These are phyloP conservation scores for Hypomyces rosellus DNA, from an alignment of 2,329 filamentous ascomycete genomes.

Conservation along the genomic window DNA sequence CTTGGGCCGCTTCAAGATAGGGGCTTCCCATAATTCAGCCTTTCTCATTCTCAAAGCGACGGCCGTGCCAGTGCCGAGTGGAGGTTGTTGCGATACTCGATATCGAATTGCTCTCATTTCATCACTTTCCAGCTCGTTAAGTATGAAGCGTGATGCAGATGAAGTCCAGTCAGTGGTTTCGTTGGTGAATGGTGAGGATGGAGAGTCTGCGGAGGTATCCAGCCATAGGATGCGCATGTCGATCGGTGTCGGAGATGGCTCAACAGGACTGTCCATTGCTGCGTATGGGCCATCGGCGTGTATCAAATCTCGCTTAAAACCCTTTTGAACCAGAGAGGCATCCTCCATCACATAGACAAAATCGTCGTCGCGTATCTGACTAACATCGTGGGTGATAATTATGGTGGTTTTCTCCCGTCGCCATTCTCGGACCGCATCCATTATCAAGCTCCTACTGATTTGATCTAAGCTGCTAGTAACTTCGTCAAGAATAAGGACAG, in stretches of 20 bases:
- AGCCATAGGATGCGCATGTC: slow-evolving; percentile 12
- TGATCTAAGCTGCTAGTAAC: slow-evolving; percentile 80
- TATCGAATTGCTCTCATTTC: neutral
- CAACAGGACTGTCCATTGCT: slow-evolving; percentile 17
- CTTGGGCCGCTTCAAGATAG: neutral
- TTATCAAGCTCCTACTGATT: slow-evolving; percentile 59
- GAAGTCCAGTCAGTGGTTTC: neutral
- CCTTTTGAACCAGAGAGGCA: slow-evolving; percentile 62
- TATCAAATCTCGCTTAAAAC: slow-evolving; percentile 53
- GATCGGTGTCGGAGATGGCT: neutral
- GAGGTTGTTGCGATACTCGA: slow-evolving; percentile 13
- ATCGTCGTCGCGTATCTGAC: slow-evolving; percentile 65
- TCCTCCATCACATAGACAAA: slow-evolving; percentile 75
- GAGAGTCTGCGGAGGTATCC: neutral
- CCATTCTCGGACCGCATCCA: slow-evolving; percentile 73
- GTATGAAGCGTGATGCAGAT: neutral
- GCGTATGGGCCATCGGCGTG: slow-evolving; percentile 41
- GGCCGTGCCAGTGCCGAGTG: slow-evolving; percentile 17
- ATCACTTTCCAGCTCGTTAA: neutral
- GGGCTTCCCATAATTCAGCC: slow-evolving; percentile 17
- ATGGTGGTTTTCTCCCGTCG: slow-evolving; percentile 78
- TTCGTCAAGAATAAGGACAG: slow-evolving; percentile 82
- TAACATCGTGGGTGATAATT: slow-evolving; percentile 85
- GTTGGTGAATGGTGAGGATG: neutral
- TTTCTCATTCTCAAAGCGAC: slow-evolving; percentile 16